Base-by-base conservation (phyloP, 305 asterid species). In the Fraxinus greggii region DNA sequence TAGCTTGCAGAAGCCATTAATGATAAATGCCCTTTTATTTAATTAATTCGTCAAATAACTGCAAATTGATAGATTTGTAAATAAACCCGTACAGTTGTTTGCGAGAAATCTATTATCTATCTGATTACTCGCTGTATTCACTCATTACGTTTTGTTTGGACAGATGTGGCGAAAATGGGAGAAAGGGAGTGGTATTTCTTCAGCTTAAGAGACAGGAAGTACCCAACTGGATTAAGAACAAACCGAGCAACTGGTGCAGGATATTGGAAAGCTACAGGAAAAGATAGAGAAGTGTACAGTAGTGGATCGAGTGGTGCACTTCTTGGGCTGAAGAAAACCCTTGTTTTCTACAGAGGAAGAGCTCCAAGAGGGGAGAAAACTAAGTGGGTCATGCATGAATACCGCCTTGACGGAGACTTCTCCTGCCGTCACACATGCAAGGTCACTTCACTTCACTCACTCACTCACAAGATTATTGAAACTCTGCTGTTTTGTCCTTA, bases 341-440 rank as follows among this genome's bases (percentile, higher is more conserved):
- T 94, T 32, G 98, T 94, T 85, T 94, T 94, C 88, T 94, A 94
- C 93, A 90, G 75, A 72, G 98, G 98, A 0, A 86, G 98, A 81
- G 98, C 97, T 15, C 98, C 98, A 0, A 83, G 93, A 0, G 98
- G 98, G 0, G 91, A 90, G 78, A 94, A 94, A 81, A 94, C 98
- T 59, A 94, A 92, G 83, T 94, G 98, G 98, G 98, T 94, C 83
- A 94, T 94, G 98, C 98, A 94, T 78, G 98, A 94, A 75, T 94
- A 94, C 75, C 96, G 98, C 80, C 98, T 92, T 77, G 91, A 90
- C 36, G 92, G 93, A 7, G 84, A 88, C 82, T 91, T 91, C 82
- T 92, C 95, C 24, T 89, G 86, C 89, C 95, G 94, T 76, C 92
- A 89, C 86, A 79, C 92, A 63, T 88, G 78, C 82, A 93, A 91